A percentile compares a stretch with the other conserved stretches of the same genome.
Conservation (phyloP, 257 asterid genomes). For the Solanum virginianum region DNA sequence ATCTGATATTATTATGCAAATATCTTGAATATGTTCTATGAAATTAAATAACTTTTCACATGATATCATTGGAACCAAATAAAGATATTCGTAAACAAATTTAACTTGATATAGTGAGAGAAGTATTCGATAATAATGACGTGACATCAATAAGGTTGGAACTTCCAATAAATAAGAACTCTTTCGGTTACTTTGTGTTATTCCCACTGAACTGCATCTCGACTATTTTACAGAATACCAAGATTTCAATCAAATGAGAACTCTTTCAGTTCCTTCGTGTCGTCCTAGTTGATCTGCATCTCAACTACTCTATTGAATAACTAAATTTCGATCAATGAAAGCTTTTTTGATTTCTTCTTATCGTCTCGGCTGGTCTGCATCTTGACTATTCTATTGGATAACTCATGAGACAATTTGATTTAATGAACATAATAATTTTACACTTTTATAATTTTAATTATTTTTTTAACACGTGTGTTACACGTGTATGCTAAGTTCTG, state of each 20-base stretch:
- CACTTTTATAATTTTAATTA: neutral
- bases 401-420: neutral
- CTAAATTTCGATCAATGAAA: neutral
- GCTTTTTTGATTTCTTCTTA: neutral
- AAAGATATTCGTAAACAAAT: too few species aligned
- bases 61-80: too few species aligned
- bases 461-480: neutral
- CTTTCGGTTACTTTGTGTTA: neutral
- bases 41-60: too few species aligned
- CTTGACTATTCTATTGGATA: neutral
- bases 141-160: too few species aligned
- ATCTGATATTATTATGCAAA: too few species aligned
- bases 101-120: too few species aligned
- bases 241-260: neutral
- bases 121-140: too few species aligned
- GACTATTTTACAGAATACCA: neutral
- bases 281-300: too few species aligned
- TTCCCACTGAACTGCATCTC: neutral
- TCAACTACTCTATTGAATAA: neutral
- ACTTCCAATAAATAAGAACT: neutral
- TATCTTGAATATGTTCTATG: too few species aligned
- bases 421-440: neutral
- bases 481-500: neutral
- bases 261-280: neutral
- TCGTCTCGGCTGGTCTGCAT: neutral